Evolutionary conservation across 805 yeast genomes (phyloP).

Genomic region (Yarrowia hollandica): DNA sequence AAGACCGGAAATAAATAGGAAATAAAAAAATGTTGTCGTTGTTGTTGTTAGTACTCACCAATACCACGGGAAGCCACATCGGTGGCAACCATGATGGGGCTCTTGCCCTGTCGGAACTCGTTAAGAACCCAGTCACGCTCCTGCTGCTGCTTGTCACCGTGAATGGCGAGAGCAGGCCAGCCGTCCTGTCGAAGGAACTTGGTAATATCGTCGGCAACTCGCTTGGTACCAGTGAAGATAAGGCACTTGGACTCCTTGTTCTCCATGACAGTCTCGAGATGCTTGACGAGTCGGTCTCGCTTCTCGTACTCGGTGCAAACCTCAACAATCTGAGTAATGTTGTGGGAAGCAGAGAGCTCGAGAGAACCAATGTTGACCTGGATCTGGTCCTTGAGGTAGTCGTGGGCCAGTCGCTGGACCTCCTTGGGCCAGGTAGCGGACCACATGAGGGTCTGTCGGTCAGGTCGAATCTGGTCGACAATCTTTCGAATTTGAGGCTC

Average conservation of each 20-base stretch:
- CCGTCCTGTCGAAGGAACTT: conserved; percentile 91
- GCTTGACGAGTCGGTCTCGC: conserved; percentile 83
- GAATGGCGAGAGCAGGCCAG: conserved; percentile 98
- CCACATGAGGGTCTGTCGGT: conserved; percentile 99
- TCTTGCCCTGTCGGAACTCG: conserved; percentile 88
- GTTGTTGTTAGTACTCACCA: conserved; percentile 75
- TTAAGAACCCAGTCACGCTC: conserved; percentile 98
- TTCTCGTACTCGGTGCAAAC: conserved; percentile 90
- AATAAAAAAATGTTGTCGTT: no score
- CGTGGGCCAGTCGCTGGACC: conserved; percentile 89
- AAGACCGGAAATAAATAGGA: conserved; percentile 1
- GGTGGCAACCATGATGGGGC: conserved; percentile 98
- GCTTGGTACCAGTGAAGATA: conserved; percentile 94
- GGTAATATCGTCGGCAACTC: conserved; percentile 95
- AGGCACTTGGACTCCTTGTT: conserved; percentile 70
- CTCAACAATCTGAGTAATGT: conserved; percentile 89
- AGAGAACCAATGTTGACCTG: conserved; percentile 96
- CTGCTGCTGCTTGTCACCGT: conserved; percentile 96
- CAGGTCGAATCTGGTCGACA: conserved; percentile 97
- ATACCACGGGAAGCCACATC: conserved; percentile 99
- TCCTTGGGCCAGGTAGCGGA: conserved; percentile 99
- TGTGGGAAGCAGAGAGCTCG: conserved; percentile 95
- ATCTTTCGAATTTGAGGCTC: conserved; percentile 99
- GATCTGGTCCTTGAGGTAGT: conserved; percentile 87
- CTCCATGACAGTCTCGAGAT: conserved; percentile 76